Conservation (phyloP, 345 rosid species). For the Stellera chamaejasme region DNA sequence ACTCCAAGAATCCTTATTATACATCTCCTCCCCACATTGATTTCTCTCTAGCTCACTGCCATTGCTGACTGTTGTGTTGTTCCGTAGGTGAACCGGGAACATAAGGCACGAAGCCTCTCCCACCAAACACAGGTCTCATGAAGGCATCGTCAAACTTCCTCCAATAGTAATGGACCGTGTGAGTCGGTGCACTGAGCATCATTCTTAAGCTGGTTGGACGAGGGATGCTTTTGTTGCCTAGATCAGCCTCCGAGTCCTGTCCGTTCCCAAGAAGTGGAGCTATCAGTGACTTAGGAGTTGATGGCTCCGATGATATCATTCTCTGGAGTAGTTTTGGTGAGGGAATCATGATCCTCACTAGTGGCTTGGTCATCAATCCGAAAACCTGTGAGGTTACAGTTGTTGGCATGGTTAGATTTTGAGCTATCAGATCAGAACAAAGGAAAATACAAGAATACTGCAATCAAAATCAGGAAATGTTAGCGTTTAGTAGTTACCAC, state of each 20-base stretch:
- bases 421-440: neutral
- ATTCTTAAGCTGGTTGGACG: conserved; percentile 38
- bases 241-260: conserved; percentile 21
- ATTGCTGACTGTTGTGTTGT: conserved; percentile 21
- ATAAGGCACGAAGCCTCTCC: conserved; percentile 64
- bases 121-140: conserved; percentile 90
- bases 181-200: conserved; percentile 60
- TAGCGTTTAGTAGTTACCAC: conserved; percentile 39
- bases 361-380: conserved; percentile 78
- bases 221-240: conserved; percentile 14
- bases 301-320: conserved; percentile 43
- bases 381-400: conserved; percentile 48
- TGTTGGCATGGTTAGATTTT: neutral
- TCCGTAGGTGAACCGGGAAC: conserved; percentile 68
- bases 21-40: too few species aligned
- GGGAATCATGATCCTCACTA: conserved; percentile 69
- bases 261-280: conserved; percentile 48
- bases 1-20: too few species aligned
- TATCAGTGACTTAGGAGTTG: conserved; percentile 45
- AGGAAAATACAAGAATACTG: neutral
- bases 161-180: conserved; percentile 75
- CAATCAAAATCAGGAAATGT: neutral
- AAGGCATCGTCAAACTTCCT: conserved; percentile 66
- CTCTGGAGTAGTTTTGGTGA: conserved; percentile 33
- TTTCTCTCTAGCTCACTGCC: conserved; percentile 19